A percentile compares a stretch with the other conserved stretches of the same genome.
Evolutionary conservation across 2,329 filamentous ascomycete species (phyloP).

Genomic region (Madurella mycetomatis): DNA sequence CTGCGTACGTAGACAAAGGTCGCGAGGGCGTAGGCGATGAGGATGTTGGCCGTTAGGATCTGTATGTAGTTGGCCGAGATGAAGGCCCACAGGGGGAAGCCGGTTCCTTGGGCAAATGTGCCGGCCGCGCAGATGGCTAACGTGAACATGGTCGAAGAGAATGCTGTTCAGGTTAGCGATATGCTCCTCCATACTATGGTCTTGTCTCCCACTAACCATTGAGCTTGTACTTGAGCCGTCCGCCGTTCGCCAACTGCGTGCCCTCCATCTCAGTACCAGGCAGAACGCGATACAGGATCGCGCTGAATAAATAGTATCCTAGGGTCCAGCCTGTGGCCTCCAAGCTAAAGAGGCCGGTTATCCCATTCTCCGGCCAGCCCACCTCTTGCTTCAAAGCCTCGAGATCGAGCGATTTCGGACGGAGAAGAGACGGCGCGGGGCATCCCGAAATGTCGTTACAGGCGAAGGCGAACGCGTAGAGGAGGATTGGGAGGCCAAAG

Average conservation of each 20-base stretch:
- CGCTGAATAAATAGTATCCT: constrained; percentile 72
- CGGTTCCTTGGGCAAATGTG: constrained; percentile 69
- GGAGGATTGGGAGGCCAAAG: constrained; percentile 71
- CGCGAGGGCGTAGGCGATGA: constrained; percentile 69
- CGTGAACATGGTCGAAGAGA: constrained; percentile 69
- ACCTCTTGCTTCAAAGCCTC: constrained; percentile 72
- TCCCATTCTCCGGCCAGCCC: constrained; percentile 71
- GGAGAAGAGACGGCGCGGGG: constrained; percentile 74
- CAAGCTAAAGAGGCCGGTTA: constrained; percentile 65
- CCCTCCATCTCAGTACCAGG: constrained; percentile 71
- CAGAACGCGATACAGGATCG: constrained; percentile 70
- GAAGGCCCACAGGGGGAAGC: constrained; percentile 87
- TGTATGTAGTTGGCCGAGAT: constrained; percentile 88
- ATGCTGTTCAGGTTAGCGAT: constrained; percentile 47
- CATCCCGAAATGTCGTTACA: constrained; percentile 94
- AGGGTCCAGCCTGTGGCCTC: constrained; percentile 65
- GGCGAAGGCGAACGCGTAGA: constrained; percentile 75
- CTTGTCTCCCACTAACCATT: constrained; percentile 50
- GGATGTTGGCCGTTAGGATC: constrained; percentile 74
- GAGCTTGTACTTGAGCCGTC: constrained; percentile 75
- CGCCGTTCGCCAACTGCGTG: constrained; percentile 63
- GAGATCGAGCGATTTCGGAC: constrained; percentile 65
- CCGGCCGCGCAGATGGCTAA: constrained; percentile 68
- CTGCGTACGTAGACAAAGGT: constrained; percentile 77
- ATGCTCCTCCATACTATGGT: neutral